Conservation (phyloP, 768 basidiomycete genomes). For the Chalciporus sphaerocephalus region DNA sequence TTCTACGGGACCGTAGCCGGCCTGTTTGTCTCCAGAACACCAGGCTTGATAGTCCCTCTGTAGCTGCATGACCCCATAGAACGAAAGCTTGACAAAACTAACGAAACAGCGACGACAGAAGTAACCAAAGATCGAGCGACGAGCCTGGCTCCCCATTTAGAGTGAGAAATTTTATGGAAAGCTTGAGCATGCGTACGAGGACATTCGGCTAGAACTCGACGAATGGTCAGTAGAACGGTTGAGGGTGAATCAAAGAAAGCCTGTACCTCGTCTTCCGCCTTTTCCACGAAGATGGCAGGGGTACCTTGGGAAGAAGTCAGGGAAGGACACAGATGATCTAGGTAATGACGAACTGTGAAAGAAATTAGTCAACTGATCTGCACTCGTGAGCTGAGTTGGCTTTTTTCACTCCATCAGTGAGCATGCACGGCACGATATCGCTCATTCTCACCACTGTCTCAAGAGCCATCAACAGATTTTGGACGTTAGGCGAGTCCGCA, state of each 20-base stretch:
- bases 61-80: slow-evolving; percentile 62
- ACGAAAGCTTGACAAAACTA: slow-evolving; percentile 73
- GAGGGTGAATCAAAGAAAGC: slow-evolving; percentile 1
- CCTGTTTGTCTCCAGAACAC: slow-evolving; percentile 45
- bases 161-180: slow-evolving; percentile 8
- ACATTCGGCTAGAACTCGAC: slow-evolving; percentile 20
- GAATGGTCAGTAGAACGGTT: slow-evolving; percentile 7
- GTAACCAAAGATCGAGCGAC: slow-evolving; percentile 76
- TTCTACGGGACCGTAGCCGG: slow-evolving; percentile 46
- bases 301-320: slow-evolving; percentile 37
- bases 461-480: slow-evolving; percentile 45
- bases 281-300: slow-evolving; percentile 55
- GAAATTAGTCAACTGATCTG: slow-evolving; percentile 62
- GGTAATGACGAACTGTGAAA: slow-evolving; percentile 35
- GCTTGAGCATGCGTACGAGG: slow-evolving; percentile 18
- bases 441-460: slow-evolving; percentile 33
- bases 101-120: slow-evolving; percentile 76
- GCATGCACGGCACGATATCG: slow-evolving; percentile 9
- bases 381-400: slow-evolving; percentile 49
- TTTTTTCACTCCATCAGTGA: slow-evolving; percentile 23
- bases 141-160: slow-evolving; percentile 40
- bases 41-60: slow-evolving; percentile 64
- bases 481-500: slow-evolving; percentile 39
- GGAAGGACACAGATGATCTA: background rate
- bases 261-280: slow-evolving; percentile 50